Evolutionary conservation across 306 rosid species (phyloP), one percentile per base, ranked within the genome.

Genomic region (Parietaria judaica): DNA sequence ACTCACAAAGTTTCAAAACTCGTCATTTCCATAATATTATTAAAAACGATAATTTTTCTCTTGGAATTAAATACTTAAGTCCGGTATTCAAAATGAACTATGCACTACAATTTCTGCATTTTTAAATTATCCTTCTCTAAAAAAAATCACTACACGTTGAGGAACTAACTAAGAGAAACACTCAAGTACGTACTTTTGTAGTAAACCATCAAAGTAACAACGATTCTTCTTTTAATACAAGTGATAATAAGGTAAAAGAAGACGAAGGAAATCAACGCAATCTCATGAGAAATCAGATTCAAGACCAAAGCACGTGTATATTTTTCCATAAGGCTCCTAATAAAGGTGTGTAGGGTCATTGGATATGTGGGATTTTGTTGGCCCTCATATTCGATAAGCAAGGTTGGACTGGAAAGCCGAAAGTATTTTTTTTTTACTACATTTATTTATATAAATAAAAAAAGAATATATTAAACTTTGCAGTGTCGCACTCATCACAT

Each of bases 301-400:
- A 9, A 44, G 14, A 60, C 60, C 70, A 63, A 41, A 58, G 76
- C 76, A 76, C 67, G 80, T 76, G 80, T 41, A 41, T 15, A 16
- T 51, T 68, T 50, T 59, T 13, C 63, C 66, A 37, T 63, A 51
- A 63, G 64, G 38, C 60, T 59, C 37, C 12, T 50, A 54, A 5
- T 50, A 6, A 72, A 16, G 48, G 74, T 47, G 34, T 6, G 81
- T 63, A 46, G 74, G 81, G 74, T 46, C 73, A 49, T 11, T 35
- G 51, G 58, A 52, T 35, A 48, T 63, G 31, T 23, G 36, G 16
- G 58, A 11, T 41, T 41, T 12, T 11, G 61, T 37, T 59, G 52
- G 58, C 53, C 36, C 66, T 14, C 47, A 54, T 36, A 53, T 38
- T 14, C 4, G 7, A 39, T 39, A 39, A 39, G 44, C 44, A 15